Base-by-base conservation (phyloP, 129 eudicot species). In the Silybum marianum region DNA sequence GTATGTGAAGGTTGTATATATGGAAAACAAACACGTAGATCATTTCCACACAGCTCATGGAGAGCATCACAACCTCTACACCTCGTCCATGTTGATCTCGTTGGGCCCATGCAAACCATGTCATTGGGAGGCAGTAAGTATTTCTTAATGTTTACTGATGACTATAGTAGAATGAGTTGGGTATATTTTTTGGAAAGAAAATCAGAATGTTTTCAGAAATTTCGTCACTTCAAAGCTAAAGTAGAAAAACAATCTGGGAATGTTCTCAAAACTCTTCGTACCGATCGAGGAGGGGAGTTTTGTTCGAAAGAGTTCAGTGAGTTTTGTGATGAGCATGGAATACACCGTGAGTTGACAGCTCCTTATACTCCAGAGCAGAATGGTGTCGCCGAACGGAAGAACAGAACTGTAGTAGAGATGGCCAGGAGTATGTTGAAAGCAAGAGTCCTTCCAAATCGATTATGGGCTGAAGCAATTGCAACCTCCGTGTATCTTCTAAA, bases 401-500 rank as follows among this genome's bases (percentile, higher is more conserved):
- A 67, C 14, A 0, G 42, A 22, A 78, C 40, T 1, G 44, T 78
- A 0, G 73, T 22, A 3, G 44, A 78, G 16, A 78, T 39, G 81
- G 74, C 65, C 19, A 11, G 63, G 11, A 67, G 74, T 18, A 78
- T 78, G 74, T 10, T 78, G 25, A 78, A 39, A 4, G 67, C 19
- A 7, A 78, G 67, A 8, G 2, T 5, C 2, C 73, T 78, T 13
- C 63, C 62, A 7, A 62, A 77, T 77, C 10, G 18, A 4, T 77
- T 77, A 9, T 77, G 81, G 81, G 81, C 74, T 0, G 67, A 78
- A 67, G 81, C 54, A 7, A 42, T 66, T 7, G 74, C 24, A 9
- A 22, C 74, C 1, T 6, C 74, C 3, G 10, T 66, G 0, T 10
- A 65, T 65, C 25, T 78, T 1, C 66, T 78, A 2, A 78, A 78